Conservation (phyloP, 345 rosid species). For the Nephelium lappaceum region DNA sequence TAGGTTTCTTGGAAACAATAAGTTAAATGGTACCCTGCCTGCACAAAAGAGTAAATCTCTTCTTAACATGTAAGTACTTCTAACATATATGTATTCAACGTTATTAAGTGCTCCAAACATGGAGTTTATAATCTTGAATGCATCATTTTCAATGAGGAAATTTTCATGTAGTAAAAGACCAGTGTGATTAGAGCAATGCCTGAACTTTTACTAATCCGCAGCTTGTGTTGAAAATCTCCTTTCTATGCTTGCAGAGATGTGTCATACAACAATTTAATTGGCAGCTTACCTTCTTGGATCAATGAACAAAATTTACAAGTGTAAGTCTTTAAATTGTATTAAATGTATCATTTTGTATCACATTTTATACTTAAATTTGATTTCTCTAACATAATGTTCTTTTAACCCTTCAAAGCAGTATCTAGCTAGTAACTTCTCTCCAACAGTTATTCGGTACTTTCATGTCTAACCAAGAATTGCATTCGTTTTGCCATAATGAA, state of each 20-base stretch:
- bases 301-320: conserved; percentile 41
- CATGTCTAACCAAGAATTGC: not conserved
- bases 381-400: not conserved
- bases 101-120: not conserved
- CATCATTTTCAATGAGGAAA: not conserved
- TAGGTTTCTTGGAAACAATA: conserved; percentile 73
- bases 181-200: not conserved
- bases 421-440: not conserved
- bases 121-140: not conserved
- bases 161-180: too few relatives aligned
- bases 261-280: conserved; percentile 69
- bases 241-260: conserved; percentile 58
- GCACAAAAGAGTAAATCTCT: conserved; percentile 46
- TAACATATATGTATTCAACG: not conserved
- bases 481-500: conserved; percentile 10
- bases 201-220: not conserved
- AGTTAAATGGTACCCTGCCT: conserved; percentile 60
- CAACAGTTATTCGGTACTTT: not conserved
- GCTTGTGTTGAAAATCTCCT: conserved; percentile 1
- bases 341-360: not conserved
- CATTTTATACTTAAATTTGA: not conserved
- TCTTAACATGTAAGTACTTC: conserved; percentile 51
- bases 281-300: conserved; percentile 75
- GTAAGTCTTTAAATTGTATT: conserved; percentile 37
- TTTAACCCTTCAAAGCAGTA: not conserved